These are phyloP conservation scores for Alternaria sp. DNA, from an alignment of 2,329 filamentous ascomycete genomes.

Conservation along the genomic window DNA sequence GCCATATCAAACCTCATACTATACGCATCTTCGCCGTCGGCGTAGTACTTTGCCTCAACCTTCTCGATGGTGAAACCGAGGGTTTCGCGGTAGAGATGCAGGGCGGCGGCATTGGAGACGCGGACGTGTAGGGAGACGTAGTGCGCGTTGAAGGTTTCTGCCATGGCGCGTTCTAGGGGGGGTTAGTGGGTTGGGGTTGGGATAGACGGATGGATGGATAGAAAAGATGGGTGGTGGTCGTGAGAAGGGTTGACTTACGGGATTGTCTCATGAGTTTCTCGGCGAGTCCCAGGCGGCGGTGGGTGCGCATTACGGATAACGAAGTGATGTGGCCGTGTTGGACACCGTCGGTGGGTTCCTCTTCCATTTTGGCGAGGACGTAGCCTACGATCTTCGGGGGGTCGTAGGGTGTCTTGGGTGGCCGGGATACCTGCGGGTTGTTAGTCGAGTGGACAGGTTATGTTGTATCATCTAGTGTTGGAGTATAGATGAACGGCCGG, in stretches of 20 bases:
- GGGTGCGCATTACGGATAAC: constrained; percentile 94
- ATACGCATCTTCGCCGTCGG: constrained; percentile 95
- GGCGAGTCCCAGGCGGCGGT: constrained; percentile 86
- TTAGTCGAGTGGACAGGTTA: background rate
- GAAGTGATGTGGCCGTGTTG: constrained; percentile 97
- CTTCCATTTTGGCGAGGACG: constrained; percentile 99
- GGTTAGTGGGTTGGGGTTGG: too few species aligned
- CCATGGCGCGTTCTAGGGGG: constrained; percentile 78
- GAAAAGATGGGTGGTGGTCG: too few species aligned
- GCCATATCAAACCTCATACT: constrained; percentile 88
- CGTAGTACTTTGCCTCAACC: constrained; percentile 90
- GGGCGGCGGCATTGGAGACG: constrained; percentile 87
- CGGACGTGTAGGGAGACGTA: constrained; percentile 98
- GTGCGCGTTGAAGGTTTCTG: constrained; percentile 86
- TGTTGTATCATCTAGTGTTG: too few species aligned
- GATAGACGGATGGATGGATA: too few species aligned
- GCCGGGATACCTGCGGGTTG: constrained; percentile 67
- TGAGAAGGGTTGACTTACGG: constrained; percentile 42
- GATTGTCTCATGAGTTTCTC: constrained; percentile 98
- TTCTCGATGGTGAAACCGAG: constrained; percentile 36
- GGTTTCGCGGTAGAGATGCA: constrained; percentile 85
- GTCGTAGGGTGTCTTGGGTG: constrained; percentile 78
- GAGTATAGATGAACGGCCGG: too few species aligned
- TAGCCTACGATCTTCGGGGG: constrained; percentile 98
- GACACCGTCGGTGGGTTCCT: constrained; percentile 89